A percentile compares a stretch with the other conserved stretches of the same genome.
These are phyloP conservation scores for Diaporthe helianthi DNA, from an alignment of 2,329 filamentous ascomycete species.

Conservation along the genomic window DNA sequence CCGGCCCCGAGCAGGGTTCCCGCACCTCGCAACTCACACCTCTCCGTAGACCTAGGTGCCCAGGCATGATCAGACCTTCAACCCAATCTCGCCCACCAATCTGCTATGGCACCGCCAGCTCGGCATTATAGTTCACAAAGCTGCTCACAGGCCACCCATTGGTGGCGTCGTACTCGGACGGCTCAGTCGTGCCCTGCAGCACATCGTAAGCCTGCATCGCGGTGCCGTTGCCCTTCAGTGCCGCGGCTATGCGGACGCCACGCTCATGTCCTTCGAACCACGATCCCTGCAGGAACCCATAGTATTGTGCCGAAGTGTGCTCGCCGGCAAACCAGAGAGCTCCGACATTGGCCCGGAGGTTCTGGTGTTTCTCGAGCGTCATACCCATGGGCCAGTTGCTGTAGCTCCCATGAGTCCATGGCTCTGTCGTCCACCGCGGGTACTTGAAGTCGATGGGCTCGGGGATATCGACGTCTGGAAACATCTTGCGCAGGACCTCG, in stretches of 20 bases:
- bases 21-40: too few relatives aligned
- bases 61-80: too few relatives aligned
- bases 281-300: conserved; percentile 70
- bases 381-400: conserved; percentile 72
- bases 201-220: conserved; percentile 41
- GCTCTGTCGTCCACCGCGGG: conserved; percentile 60
- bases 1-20: not conserved
- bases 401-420: conserved; percentile 65
- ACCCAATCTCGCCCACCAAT: too few relatives aligned
- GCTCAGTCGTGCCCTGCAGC: conserved; percentile 46
- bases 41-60: too few relatives aligned
- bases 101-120: conserved; percentile 25
- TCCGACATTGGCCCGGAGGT: conserved; percentile 69
- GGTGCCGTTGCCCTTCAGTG: conserved; percentile 41
- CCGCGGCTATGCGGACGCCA: conserved; percentile 52
- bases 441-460: conserved; percentile 68
- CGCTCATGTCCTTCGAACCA: conserved; percentile 63
- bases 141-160: conserved; percentile 50
- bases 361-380: conserved; percentile 70
- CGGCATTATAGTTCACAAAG: conserved; percentile 38
- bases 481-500: conserved; percentile 66
- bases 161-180: conserved; percentile 42
- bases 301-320: conserved; percentile 67
- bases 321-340: conserved; percentile 72
- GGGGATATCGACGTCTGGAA: conserved; percentile 61